Conservation (phyloP, 2,329 filamentous ascomycete species). For the Apiospora malaysiana region DNA sequence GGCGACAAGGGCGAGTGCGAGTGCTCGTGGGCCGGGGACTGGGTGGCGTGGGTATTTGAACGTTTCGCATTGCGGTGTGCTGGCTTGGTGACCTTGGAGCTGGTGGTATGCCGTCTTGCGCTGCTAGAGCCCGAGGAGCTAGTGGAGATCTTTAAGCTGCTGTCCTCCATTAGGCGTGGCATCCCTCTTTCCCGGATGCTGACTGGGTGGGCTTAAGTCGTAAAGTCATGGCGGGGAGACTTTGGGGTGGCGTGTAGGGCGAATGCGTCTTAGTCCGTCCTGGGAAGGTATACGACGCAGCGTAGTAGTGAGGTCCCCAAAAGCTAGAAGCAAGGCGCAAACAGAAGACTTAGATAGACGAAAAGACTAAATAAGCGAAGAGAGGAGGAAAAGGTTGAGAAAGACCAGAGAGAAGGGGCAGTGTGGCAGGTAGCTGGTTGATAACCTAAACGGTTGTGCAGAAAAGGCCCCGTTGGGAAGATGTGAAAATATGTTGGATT, state of each 20-base stretch:
- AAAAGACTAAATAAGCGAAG: conserved; percentile 25
- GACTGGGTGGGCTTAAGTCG: conserved; percentile 10
- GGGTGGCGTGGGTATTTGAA: conserved; percentile 47
- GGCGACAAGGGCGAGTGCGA: conserved; percentile 46
- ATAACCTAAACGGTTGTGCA: not conserved
- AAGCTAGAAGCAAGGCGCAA: not conserved
- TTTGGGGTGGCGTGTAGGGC: not conserved
- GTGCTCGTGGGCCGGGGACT: conserved; percentile 45
- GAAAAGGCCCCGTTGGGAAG: conserved; percentile 21
- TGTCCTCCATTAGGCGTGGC: conserved; percentile 55
- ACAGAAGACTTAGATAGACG: conserved; percentile 6
- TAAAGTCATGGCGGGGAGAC: conserved; percentile 11
- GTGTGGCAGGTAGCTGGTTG: not conserved
- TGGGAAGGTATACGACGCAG: not conserved
- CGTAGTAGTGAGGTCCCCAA: not conserved
- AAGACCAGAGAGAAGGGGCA: not conserved
- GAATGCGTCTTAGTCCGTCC: conserved; percentile 4
- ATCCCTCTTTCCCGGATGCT: conserved; percentile 49
- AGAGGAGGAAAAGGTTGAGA: conserved; percentile 21
- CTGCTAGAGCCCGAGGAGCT: conserved; percentile 10
- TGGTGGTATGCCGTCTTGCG: conserved; percentile 23
- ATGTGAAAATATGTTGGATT: conserved; percentile 37
- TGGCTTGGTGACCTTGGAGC: conserved; percentile 55
- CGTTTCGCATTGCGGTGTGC: conserved; percentile 59
- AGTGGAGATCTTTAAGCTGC: conserved; percentile 31